These are phyloP conservation scores for Candida awuae DNA, from an alignment of 805 yeast genomes.

Conservation along the genomic window DNA sequence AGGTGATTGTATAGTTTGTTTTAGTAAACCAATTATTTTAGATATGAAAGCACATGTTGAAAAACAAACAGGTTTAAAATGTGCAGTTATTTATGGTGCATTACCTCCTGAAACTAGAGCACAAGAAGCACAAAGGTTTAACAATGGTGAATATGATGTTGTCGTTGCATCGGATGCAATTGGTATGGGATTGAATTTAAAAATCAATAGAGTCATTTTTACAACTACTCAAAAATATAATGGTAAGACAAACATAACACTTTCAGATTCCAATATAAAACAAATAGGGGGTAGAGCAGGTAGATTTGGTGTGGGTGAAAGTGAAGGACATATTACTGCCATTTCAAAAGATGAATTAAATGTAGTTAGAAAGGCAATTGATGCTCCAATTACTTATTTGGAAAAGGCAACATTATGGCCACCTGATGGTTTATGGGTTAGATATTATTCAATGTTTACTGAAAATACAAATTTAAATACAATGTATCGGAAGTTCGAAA, in stretches of 20 bases:
- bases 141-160: conserved; percentile 70
- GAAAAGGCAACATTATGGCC: conserved; percentile 73
- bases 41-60: conserved; percentile 66
- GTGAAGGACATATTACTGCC: conserved; percentile 49
- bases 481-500: conserved; percentile 42
- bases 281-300: conserved; percentile 98
- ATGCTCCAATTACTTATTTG: conserved; percentile 43
- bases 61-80: conserved; percentile 48
- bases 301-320: conserved; percentile 40
- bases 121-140: conserved; percentile 73
- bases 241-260: conserved; percentile 41
- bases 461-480: conserved; percentile 37
- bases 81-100: conserved; percentile 91
- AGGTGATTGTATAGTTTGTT: conserved; percentile 90
- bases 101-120: conserved; percentile 92
- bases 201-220: conserved; percentile 74
- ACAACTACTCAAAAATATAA: conserved; percentile 60
- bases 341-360: conserved; percentile 36
- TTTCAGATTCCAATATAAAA: conserved; percentile 64
- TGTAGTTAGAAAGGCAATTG: conserved; percentile 40
- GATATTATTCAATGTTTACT: conserved; percentile 55
- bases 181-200: conserved; percentile 93
- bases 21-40: conserved; percentile 67
- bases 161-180: conserved; percentile 94
- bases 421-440: conserved; percentile 59